Base-by-base conservation (phyloP, 805 yeast genomes). In the Nakazawaea ambrosiae region DNA sequence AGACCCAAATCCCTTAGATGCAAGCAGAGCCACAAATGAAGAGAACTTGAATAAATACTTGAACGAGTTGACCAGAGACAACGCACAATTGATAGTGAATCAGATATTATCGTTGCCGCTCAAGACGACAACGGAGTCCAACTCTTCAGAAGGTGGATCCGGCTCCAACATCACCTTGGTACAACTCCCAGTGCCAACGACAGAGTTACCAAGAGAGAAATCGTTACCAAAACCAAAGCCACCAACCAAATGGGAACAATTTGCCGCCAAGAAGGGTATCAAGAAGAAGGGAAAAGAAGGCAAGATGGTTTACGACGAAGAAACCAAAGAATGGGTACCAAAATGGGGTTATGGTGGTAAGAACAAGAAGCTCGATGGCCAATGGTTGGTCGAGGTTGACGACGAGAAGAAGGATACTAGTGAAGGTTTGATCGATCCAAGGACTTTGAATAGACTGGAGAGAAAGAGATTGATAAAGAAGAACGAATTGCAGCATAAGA, bases 321-420 rank as follows among this genome's bases (percentile, higher is more conserved):
- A 74, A 23, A 64, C 75, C 22, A 89, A 90, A 36, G 89, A 88
- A 62, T 92, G 98, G 98, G 96, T 82, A 44, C 90, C 95, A 51
- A 90, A 88, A 62, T 92, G 98, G 98, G 99, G 99, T 43, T 90
- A 82, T 67, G 81, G 83, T 47, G 97, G 97, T 54, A 77, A 78
- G 62, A 92, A 92, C 63, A 90, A 92, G 65, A 75, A 78, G 39
- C 54, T 79, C 49, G 97, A 90, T 52, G 65, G 72, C 53, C 97
- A 92, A 61, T 92, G 98, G 98, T 70, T 87, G 54, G 97, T 90
- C 41, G 99, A 92, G 63, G 84, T 90, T 43, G 85, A 86, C 42
- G 94, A 84, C 37, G 72, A 79, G 49, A 79, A 70, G 20, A 70
- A 73, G 53, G 70, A 70, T 30, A 67, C 75, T 27, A 67, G 60